Percentiles rank a stretch among this genome's conserved stretches.
phyloP scores from a whole-genome alignment of 768 basidiomycete genomes.

The Leccinum barrowsii region DNA sequence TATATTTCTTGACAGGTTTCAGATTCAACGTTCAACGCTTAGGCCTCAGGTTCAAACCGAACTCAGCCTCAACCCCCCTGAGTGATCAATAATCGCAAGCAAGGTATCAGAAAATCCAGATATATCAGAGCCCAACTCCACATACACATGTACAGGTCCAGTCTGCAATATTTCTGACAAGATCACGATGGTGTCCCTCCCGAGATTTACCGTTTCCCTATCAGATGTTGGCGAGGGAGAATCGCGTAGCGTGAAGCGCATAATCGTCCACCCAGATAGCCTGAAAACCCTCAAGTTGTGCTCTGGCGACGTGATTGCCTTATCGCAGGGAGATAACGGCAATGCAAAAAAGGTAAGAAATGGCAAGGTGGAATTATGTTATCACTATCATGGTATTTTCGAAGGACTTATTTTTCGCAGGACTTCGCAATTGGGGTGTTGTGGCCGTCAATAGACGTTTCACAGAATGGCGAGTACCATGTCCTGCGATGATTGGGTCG shows the following conservation, averaged over 20 bases:
- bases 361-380: slow-evolving; percentile 8
- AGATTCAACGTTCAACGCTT: not conserved
- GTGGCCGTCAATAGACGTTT: slow-evolving; percentile 71
- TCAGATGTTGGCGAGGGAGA: slow-evolving; percentile 33
- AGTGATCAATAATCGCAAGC: not conserved
- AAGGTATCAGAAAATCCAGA: not conserved
- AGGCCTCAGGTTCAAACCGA: not conserved
- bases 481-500: slow-evolving; percentile 1
- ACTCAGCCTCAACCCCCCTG: not conserved
- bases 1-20: slow-evolving; percentile 3
- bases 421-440: slow-evolving; percentile 63
- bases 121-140: not conserved
- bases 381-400: slow-evolving; percentile 5
- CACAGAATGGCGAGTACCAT: slow-evolving; percentile 51
- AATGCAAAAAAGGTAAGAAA: slow-evolving; percentile 34
- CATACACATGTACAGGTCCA: not conserved
- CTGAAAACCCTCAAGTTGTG: slow-evolving; percentile 58
- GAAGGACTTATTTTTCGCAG: slow-evolving; percentile 35
- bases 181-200: slow-evolving; percentile 18
- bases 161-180: not conserved
- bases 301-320: slow-evolving; percentile 66
- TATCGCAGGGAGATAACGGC: slow-evolving; percentile 41
- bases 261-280: slow-evolving; percentile 59
- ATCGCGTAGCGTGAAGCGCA: slow-evolving; percentile 56
- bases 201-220: slow-evolving; percentile 38